Evolutionary conservation across 371 early-diverging fungal species (phyloP).

Genomic region (Syncephalis plumigaleata): DNA sequence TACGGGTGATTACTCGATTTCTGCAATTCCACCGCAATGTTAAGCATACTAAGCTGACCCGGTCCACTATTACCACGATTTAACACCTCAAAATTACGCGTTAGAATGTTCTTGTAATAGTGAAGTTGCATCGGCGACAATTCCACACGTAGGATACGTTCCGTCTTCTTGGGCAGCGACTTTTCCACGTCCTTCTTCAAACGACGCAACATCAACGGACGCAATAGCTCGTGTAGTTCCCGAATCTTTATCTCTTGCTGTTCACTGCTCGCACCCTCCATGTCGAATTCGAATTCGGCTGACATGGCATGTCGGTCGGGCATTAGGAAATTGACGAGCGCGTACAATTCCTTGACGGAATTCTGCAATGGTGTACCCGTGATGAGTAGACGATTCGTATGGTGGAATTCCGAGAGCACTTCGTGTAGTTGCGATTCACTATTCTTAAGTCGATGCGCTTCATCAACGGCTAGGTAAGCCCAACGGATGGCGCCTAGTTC

Average conservation of each 20-base stretch:
- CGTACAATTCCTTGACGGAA: conserved; percentile 65
- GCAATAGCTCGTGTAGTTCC: conserved; percentile 65
- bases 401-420: conserved; percentile 53
- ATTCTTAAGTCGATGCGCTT: conserved; percentile 86
- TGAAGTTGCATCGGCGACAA: conserved; percentile 76
- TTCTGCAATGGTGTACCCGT: conserved; percentile 88
- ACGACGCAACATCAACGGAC: conserved; percentile 83
- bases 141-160: conserved; percentile 87
- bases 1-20: conserved; percentile 99
- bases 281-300: conserved; percentile 27
- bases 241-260: conserved; percentile 70
- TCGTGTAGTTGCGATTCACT: conserved; percentile 76
- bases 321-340: conserved; percentile 67
- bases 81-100: conserved; percentile 83
- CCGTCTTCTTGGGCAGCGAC: conserved; percentile 85
- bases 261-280: conserved; percentile 27
- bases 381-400: conserved; percentile 61
- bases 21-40: conserved; percentile 93
- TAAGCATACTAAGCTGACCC: conserved; percentile 74
- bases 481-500: conserved; percentile 57
- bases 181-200: conserved; percentile 96
- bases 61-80: conserved; percentile 62
- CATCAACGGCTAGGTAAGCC: conserved; percentile 78
- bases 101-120: conserved; percentile 83
- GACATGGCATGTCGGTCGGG: conserved; percentile 64